Evolutionary conservation across 441 rosid genomes (phyloP).

Genomic region (Biscutella auriculata): DNA sequence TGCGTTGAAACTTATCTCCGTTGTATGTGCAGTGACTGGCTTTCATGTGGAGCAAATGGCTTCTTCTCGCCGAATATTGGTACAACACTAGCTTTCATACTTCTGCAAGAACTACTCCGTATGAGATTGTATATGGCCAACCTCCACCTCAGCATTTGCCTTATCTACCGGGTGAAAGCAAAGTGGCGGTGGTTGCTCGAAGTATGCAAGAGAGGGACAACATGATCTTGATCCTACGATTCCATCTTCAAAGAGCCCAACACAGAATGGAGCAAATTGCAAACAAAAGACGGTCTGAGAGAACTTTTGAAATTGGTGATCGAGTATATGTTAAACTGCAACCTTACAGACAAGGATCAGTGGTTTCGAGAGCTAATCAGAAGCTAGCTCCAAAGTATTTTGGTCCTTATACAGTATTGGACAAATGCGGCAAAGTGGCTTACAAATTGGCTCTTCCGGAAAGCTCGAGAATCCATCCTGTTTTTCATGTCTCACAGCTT

Average conservation of each 20-base stretch:
- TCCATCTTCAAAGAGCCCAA: too few species aligned
- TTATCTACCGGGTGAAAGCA: background rate
- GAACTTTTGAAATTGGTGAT: accelerated
- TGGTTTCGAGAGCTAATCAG: background rate
- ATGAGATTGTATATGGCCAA: too few species aligned
- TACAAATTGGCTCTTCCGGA: background rate
- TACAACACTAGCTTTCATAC: background rate
- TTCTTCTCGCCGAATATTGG: background rate
- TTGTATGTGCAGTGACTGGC: background rate
- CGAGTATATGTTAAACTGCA: background rate
- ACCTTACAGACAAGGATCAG: background rate
- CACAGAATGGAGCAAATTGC: too few species aligned
- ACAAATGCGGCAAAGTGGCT: background rate
- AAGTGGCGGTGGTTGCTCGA: background rate
- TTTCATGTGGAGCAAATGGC: background rate
- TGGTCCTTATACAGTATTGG: background rate
- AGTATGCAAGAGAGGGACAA: background rate
- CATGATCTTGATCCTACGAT: background rate
- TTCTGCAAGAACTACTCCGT: background rate
- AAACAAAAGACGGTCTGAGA: background rate
- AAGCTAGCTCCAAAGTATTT: background rate
- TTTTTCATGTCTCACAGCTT: background rate
- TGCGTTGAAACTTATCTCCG: background rate
- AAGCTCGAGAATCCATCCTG: background rate
- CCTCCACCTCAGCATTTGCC: background rate